Evolutionary conservation across 192 early-diverging fungal genomes (phyloP), one percentile per base, ranked within the genome.

Genomic region (Gaertneriomyces semiglobifer): DNA sequence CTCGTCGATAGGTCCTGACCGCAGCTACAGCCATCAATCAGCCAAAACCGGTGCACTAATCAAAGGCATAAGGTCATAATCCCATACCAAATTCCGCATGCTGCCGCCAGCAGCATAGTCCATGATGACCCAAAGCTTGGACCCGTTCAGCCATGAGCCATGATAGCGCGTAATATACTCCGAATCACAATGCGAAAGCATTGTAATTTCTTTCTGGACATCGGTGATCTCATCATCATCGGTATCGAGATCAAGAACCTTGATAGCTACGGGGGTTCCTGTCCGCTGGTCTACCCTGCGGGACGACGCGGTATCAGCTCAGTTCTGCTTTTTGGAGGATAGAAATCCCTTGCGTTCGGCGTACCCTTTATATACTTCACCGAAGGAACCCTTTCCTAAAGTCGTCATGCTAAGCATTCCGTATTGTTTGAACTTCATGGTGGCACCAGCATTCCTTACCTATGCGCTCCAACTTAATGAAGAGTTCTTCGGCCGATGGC

Each of bases 71-170:
- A 33, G 2, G 0, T 33, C 25, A 57, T 40, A 44, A 42, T 19
- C 19, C 69, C 72, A 19, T 75, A 92, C 91, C 69, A 93, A 74
- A 18, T 80, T 78, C 60, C 91, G 75, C 44, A 99, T 83, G 64
- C 92, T 96, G 54, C 97, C 97, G 38, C 93, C 97, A 6, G 85
- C 93, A 6, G 93, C 94, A 81, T 92, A 96, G 67, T 98, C 97
- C 93, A 99, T 98, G 62, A 98, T 86, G 65, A 99, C 91, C 94
- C 97, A 99, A 47, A 99, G 81, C 63, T 94, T 95, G 19, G 93
- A 93, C 16, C 89, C 92, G 66, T 92, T 86, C 44, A 97, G 73
- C 53, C 91, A 88, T 47, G 89, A 90, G 42, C 92, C 94, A 79
- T 94, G 90, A 73, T 98, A 98, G 53, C 88, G 86, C 1, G 95